Conservation (phyloP, 1,139 yeast genomes). For the Casaregolazyma suthepensis region DNA sequence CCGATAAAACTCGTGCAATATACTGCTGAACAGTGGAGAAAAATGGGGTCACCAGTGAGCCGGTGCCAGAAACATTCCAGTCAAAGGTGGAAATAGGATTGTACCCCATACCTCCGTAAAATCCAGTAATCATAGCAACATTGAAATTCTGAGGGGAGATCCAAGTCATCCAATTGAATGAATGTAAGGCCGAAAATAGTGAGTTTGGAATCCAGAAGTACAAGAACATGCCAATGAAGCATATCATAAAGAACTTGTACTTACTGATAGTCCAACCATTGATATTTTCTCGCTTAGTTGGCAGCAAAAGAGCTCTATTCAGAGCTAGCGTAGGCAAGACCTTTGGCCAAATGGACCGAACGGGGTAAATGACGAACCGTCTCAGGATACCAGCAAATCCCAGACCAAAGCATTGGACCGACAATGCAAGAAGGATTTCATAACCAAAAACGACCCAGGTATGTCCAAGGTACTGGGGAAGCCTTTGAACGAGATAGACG, state of each 20-base stretch:
- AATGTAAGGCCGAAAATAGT: conserved; percentile 43
- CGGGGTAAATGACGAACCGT: conserved; percentile 52
- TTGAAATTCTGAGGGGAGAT: conserved; percentile 49
- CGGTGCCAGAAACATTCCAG: conserved; percentile 39
- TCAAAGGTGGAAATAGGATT: conserved; percentile 50
- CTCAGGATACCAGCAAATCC: conserved; percentile 60
- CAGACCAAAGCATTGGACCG: conserved; percentile 56
- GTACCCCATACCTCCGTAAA: conserved; percentile 46
- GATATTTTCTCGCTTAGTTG: conserved; percentile 31
- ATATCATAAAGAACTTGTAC: conserved; percentile 40
- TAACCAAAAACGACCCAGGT: conserved; percentile 46
- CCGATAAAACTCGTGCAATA: conserved; percentile 39
- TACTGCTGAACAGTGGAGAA: conserved; percentile 39
- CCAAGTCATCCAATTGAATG: conserved; percentile 62
- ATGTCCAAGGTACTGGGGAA: conserved; percentile 36
- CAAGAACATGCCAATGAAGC: conserved; percentile 38
- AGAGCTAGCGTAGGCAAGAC: conserved; percentile 51
- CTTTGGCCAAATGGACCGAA: conserved; percentile 53
- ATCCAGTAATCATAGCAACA: conserved; percentile 54
- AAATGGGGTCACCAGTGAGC: conserved; percentile 38
- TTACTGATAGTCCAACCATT: conserved; percentile 49
- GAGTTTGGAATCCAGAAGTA: conserved; percentile 55
- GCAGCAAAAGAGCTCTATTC: conserved; percentile 43
- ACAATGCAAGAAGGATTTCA: conserved; percentile 44
- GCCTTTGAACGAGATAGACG: conserved; percentile 24